Evolutionary conservation across 1,284 basidiomycete genomes (phyloP).

Genomic region (Blastosporella zonata): DNA sequence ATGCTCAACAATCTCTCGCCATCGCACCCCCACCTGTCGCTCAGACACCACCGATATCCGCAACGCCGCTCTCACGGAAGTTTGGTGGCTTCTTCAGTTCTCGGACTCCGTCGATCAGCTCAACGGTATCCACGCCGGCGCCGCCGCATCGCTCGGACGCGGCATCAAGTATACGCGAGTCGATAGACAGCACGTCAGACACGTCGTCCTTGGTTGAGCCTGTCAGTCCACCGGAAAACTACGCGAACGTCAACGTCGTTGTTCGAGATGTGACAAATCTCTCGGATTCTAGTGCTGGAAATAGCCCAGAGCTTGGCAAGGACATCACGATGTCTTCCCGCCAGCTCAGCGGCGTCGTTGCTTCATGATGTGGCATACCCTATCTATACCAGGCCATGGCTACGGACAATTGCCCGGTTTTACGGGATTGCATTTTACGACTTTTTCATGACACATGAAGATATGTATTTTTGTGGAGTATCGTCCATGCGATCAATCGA

Average conservation of each 20-base stretch:
- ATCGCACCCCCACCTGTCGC: slow-evolving; percentile 19
- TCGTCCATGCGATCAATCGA: too few species aligned
- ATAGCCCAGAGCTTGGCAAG: slow-evolving; percentile 19
- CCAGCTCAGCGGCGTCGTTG: slow-evolving; percentile 5
- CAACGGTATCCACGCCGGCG: slow-evolving; percentile 23
- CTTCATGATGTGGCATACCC: slow-evolving; percentile 5
- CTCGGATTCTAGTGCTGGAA: slow-evolving; percentile 11
- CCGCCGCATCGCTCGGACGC: slow-evolving; percentile 33
- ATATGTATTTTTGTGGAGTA: too few species aligned
- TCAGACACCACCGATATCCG: slow-evolving; percentile 22
- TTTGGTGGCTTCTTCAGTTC: slow-evolving; percentile 67
- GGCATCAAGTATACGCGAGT: slow-evolving; percentile 32
- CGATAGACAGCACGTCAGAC: slow-evolving; percentile 50
- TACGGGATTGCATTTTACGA: neutral
- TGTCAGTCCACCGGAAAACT: slow-evolving; percentile 48
- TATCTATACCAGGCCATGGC: neutral
- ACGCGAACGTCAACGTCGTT: slow-evolving; percentile 29
- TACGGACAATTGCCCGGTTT: neutral
- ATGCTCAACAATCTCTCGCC: slow-evolving; percentile 12
- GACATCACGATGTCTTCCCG: slow-evolving; percentile 19
- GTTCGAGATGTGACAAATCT: slow-evolving; percentile 33
- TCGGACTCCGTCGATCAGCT: slow-evolving; percentile 32
- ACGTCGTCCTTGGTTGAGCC: slow-evolving; percentile 55
- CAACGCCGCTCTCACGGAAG: slow-evolving; percentile 52
- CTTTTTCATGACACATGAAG: slow-evolving; percentile 2